Conservation (phyloP, 169 alveolate genomes). For the Eimeria falciformis region DNA sequence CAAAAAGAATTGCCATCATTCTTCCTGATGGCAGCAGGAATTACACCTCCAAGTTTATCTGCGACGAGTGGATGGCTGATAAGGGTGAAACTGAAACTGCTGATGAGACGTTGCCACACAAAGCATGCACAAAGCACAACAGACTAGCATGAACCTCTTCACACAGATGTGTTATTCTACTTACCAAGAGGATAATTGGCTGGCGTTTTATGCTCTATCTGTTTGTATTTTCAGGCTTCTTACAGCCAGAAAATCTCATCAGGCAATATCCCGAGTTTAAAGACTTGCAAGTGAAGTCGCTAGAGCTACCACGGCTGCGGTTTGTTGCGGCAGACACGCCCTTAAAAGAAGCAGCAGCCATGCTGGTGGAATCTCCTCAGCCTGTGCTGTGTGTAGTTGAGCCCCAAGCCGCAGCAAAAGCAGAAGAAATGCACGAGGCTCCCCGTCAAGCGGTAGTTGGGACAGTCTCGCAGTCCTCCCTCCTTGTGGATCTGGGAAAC, state of each 20-base stretch:
- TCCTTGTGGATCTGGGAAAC: constrained; percentile 42
- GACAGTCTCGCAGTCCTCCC: background rate
- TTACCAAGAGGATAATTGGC: no score
- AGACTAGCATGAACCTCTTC: no score
- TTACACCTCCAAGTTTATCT: constrained; percentile 86
- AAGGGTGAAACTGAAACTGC: constrained; percentile 37
- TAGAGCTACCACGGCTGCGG: constrained; percentile 17
- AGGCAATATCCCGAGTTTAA: constrained; percentile 4
- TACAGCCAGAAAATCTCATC: background rate
- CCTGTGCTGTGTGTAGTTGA: background rate
- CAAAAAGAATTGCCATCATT: constrained; percentile 75
- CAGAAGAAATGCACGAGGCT: background rate
- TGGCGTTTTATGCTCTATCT: background rate
- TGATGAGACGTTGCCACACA: background rate
- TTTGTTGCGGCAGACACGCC: constrained; percentile 9
- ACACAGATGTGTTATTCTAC: no score
- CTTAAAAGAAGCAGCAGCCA: constrained; percentile 21
- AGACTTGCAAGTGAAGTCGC: background rate
- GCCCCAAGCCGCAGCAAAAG: constrained; percentile 12
- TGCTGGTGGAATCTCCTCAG: constrained; percentile 9
- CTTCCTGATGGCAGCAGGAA: constrained; percentile 86
- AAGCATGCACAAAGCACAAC: no score
- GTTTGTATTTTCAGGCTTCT: constrained; percentile 15
- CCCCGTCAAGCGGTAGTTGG: background rate
- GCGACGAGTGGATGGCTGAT: constrained; percentile 85